A percentile compares a stretch with the other conserved stretches of the same genome.
phyloP scores from a whole-genome alignment of 2,329 filamentous ascomycete species.

The Lachnellula subtilissima region DNA sequence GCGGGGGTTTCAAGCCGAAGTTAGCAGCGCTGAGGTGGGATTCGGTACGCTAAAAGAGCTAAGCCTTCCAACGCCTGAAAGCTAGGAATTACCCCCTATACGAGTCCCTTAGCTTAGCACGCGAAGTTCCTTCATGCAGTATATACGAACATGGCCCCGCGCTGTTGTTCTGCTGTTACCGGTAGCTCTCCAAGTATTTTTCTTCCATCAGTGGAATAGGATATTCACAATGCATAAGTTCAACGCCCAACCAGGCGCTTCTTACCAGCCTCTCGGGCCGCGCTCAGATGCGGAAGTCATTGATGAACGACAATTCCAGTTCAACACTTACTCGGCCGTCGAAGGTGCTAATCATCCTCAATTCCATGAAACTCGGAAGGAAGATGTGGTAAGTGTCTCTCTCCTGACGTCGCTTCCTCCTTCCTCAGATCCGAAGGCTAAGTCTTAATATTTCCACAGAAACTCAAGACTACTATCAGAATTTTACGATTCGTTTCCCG shows the following conservation, averaged over 20 bases:
- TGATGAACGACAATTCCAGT: neutral
- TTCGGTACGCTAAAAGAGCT: neutral
- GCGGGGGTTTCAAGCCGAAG: neutral
- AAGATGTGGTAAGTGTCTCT: neutral
- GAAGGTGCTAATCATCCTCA: neutral
- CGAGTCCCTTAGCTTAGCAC: neutral
- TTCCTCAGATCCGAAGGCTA: neutral
- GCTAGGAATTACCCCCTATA: neutral
- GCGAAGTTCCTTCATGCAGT: neutral
- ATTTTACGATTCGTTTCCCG: neutral
- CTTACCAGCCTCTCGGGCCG: neutral
- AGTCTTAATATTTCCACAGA: neutral
- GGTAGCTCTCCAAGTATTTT: neutral
- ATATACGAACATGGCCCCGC: neutral
- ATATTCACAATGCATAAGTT: neutral
- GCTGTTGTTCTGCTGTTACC: neutral
- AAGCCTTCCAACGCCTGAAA: neutral
- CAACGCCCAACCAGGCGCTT: neutral
- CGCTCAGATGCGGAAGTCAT: neutral
- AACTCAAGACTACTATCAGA: neutral
- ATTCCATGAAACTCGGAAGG: neutral
- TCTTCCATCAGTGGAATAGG: neutral
- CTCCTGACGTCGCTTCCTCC: neutral
- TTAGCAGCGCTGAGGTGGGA: neutral
- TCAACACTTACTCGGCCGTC: neutral